Conservation (phyloP, 768 basidiomycete species). For the Dentipellis sp. region DNA sequence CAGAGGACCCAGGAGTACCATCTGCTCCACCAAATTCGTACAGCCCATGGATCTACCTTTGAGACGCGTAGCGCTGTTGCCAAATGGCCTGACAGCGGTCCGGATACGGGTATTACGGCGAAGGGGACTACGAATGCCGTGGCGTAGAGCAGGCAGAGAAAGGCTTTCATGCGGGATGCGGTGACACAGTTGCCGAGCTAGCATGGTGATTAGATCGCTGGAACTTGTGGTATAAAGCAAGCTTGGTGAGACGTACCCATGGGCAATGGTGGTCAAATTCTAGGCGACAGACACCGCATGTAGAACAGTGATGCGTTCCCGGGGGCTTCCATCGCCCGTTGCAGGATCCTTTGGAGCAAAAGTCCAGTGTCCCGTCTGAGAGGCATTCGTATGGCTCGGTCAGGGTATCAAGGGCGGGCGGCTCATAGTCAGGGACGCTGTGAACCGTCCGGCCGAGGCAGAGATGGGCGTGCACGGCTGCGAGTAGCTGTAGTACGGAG, state of each 20-base stretch:
- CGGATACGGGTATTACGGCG: slow-evolving; percentile 8
- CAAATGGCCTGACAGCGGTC: slow-evolving; percentile 5
- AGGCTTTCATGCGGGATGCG: slow-evolving; percentile 9
- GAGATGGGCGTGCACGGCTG: slow-evolving; percentile 2
- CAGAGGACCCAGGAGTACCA: slow-evolving; percentile 15
- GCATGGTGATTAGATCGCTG: background rate
- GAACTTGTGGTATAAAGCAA: background rate
- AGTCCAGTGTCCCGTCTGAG: slow-evolving; percentile 10
- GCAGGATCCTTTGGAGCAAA: slow-evolving; percentile 11
- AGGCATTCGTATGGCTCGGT: slow-evolving; percentile 14
- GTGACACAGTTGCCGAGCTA: slow-evolving; percentile 17
- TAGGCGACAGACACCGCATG: slow-evolving; percentile 16
- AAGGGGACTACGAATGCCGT: slow-evolving; percentile 11
- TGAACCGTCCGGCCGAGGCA: slow-evolving; percentile 12
- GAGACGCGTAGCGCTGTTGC: slow-evolving; percentile 10
- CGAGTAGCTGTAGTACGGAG: slow-evolving; percentile 3
- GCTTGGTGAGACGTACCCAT: slow-evolving; percentile 9
- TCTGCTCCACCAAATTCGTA: slow-evolving; percentile 12
- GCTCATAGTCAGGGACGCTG: slow-evolving; percentile 17
- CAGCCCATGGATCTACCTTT: slow-evolving; percentile 10
- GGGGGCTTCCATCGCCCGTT: slow-evolving; percentile 15
- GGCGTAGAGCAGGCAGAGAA: slow-evolving; percentile 11
- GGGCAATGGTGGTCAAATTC: slow-evolving; percentile 19
- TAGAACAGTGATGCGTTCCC: slow-evolving; percentile 15
- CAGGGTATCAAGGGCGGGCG: slow-evolving; percentile 16